phyloP scores from a whole-genome alignment of 2,329 filamentous ascomycete species.

The Cyanodermella asteris region DNA sequence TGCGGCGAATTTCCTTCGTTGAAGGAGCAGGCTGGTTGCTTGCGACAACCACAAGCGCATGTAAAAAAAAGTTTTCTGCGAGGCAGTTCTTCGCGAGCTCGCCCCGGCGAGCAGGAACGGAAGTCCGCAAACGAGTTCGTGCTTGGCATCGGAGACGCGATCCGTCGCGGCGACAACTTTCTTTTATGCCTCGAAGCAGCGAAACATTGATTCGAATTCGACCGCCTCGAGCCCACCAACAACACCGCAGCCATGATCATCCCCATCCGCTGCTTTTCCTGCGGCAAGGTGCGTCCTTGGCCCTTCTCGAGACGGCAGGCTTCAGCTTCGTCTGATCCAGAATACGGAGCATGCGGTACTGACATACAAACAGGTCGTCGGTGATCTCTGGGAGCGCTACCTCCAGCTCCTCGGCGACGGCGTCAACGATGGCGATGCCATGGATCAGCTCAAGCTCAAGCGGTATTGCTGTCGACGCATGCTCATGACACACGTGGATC shows the following conservation, averaged over 20 bases:
- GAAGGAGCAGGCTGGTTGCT: too few species aligned
- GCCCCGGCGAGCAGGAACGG: too few species aligned
- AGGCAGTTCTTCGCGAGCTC: too few species aligned
- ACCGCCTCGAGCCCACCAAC: neutral
- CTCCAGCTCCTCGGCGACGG: constrained; percentile 66
- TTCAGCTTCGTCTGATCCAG: constrained; percentile 2
- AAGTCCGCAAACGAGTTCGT: too few species aligned
- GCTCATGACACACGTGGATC: constrained; percentile 98
- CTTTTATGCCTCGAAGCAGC: too few species aligned
- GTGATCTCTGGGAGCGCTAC: constrained; percentile 94
- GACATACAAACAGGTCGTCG: constrained; percentile 53
- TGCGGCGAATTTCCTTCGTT: too few species aligned
- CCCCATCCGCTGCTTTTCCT: constrained; percentile 94
- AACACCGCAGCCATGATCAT: constrained; percentile 58
- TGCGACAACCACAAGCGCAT: too few species aligned
- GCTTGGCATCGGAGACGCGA: too few species aligned
- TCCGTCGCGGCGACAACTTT: too few species aligned
- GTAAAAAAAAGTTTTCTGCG: too few species aligned
- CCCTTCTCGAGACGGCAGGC: too few species aligned
- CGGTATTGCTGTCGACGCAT: constrained; percentile 97
- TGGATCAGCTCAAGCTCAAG: constrained; percentile 83
- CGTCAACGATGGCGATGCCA: constrained; percentile 63
- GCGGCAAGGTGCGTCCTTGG: constrained; percentile 60
- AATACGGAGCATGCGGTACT: constrained; percentile 2
- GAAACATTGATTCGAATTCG: neutral